Percentiles rank a stretch among this genome's conserved stretches.
Evolutionary conservation across 768 basidiomycete species (phyloP).

Genomic region (Amanita polypyramis): DNA sequence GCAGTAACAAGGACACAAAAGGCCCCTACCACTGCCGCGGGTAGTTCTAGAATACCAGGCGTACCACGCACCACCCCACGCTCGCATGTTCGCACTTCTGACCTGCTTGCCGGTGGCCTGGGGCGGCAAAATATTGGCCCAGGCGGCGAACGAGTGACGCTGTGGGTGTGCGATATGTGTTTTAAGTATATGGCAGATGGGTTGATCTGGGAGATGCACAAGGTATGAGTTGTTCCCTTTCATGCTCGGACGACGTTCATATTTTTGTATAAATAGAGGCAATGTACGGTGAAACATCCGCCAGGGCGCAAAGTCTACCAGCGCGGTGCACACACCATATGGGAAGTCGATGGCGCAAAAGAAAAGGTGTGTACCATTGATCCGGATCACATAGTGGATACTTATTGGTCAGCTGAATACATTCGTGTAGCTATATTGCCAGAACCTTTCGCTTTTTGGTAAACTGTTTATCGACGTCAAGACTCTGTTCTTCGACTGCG

Average conservation of each 20-base stretch:
- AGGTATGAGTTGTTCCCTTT: slow-evolving; percentile 30
- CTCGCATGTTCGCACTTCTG: slow-evolving; percentile 65
- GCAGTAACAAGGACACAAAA: slow-evolving; percentile 9
- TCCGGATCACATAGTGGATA: not conserved
- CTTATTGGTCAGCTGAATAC: slow-evolving; percentile 4
- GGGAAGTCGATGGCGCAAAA: slow-evolving; percentile 88
- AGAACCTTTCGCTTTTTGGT: slow-evolving; percentile 90
- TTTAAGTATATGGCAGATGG: slow-evolving; percentile 94
- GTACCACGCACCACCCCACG: slow-evolving; percentile 40
- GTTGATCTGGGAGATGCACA: slow-evolving; percentile 54
- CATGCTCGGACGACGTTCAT: slow-evolving; percentile 3
- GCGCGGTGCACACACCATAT: slow-evolving; percentile 80
- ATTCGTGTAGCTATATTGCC: slow-evolving; percentile 74
- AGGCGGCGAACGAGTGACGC: slow-evolving; percentile 35
- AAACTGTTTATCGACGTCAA: slow-evolving; percentile 99
- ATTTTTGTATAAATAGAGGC: slow-evolving; percentile 33
- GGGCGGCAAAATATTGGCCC: slow-evolving; percentile 26
- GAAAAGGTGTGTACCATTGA: slow-evolving; percentile 52
- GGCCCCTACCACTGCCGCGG: slow-evolving; percentile 11
- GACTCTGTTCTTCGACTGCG: slow-evolving; percentile 85
- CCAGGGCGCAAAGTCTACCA: slow-evolving; percentile 90
- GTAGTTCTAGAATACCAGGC: slow-evolving; percentile 34
- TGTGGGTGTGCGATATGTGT: slow-evolving; percentile 89
- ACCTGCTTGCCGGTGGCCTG: slow-evolving; percentile 57
- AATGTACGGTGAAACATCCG: slow-evolving; percentile 59